Base-by-base conservation (phyloP, 108 stramenopile genomes). In the Epithemia pelagica region DNA sequence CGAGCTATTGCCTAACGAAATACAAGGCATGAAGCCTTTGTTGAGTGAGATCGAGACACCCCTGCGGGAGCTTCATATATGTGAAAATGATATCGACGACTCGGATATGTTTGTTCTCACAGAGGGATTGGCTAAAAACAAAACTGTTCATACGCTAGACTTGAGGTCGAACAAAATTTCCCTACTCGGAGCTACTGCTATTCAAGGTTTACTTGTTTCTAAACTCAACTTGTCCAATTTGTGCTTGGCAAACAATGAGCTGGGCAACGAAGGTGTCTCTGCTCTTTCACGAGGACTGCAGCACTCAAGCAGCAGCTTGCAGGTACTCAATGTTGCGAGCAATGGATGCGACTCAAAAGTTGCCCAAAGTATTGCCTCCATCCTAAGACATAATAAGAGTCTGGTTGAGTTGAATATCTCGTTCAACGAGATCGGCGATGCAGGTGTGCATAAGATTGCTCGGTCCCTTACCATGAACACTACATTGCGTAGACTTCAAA, bases 331-430 rank as follows among this genome's bases (percentile, higher is more conserved):
- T 61, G 25, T 73, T 15, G 51, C 29, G 30, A 65, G 64, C 46
- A 73, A 73, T 32, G 66, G 54, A 28, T 66, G 66, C 8, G 66
- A 65, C 15, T 20, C 59, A 21, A 7, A 3, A n/a, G 65, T 59
- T 0, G 65, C 66, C 2, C 8, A 54, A 0, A 32, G 33, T 20
- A 23, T 73, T 5, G 72, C 72, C 29, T 27, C 46, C 2, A 73
- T 65, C 32, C 60, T 73, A 0, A 21, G n/a, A 22, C 21, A n/a
- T 28, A 73, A 73, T 61, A 5, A 30, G 23, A n/a, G 1, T 28
- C 27, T 73, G 22, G 19, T 46, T 8, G 72, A 67, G 27, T 54
- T 73, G 28, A 61, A 66, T 23, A n/a, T 73, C n/a, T 37, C 72
- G 1, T 67, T 66, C 60, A 73, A 73, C 51, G 0, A 53, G 23